Evolutionary conservation across 1,139 yeast genomes (phyloP).

Genomic region (Kodamaea arcana): DNA sequence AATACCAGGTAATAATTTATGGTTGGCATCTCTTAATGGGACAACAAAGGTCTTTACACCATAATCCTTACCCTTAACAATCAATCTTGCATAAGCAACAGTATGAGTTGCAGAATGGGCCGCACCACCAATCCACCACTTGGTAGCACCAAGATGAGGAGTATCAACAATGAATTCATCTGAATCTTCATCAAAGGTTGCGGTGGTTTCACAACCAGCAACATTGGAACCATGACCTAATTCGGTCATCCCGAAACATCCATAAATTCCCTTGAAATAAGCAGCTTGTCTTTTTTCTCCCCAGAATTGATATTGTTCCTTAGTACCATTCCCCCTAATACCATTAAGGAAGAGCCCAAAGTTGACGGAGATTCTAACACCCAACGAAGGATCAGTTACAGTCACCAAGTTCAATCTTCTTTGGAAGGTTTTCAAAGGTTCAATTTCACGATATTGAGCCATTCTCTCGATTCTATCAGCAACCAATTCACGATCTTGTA

Average conservation of each 20-base stretch:
- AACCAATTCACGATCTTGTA: conserved; percentile 48
- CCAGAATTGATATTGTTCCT: conserved; percentile 66
- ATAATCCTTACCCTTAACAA: conserved; percentile 77
- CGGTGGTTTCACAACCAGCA: conserved; percentile 89
- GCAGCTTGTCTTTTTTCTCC: conserved; percentile 67
- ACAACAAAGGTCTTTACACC: conserved; percentile 91
- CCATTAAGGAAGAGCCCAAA: conserved; percentile 68
- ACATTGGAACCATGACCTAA: conserved; percentile 93
- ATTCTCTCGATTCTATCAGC: conserved; percentile 35
- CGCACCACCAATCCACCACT: conserved; percentile 99
- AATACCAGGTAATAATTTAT: conserved; percentile 72
- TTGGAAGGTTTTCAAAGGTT: conserved; percentile 41
- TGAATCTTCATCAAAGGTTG: conserved; percentile 62
- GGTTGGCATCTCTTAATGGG: conserved; percentile 74
- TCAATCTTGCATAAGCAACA: conserved; percentile 74
- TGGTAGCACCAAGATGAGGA: conserved; percentile 87
- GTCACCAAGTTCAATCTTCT: conserved; percentile 43
- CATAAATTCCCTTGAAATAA: conserved; percentile 64
- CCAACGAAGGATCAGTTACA: conserved; percentile 58
- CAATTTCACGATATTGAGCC: conserved; percentile 48
- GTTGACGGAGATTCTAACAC: conserved; percentile 53
- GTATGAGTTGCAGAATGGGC: conserved; percentile 90
- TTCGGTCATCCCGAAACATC: conserved; percentile 94
- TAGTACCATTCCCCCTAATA: conserved; percentile 69
- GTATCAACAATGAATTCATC: conserved; percentile 77